Percentiles rank a stretch among this genome's conserved stretches.
phyloP scores from a whole-genome alignment of 1,139 yeast genomes.

The Candida gigantensis region DNA sequence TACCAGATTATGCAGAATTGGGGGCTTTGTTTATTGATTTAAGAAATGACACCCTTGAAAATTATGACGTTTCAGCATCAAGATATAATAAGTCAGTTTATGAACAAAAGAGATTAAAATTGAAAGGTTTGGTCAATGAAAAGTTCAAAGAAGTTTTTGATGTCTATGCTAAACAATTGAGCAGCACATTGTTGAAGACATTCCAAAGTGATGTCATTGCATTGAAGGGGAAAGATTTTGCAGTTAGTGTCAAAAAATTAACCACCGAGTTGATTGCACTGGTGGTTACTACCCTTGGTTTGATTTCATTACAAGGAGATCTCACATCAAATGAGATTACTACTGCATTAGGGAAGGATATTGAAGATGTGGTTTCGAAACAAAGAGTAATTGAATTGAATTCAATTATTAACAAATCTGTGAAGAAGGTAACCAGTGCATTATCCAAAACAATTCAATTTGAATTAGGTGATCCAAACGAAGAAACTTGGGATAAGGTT shows the following conservation, averaged over 20 bases:
- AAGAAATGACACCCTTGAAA: constrained; percentile 45
- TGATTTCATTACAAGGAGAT: constrained; percentile 27
- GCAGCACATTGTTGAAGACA: constrained; percentile 15
- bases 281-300: constrained; percentile 17
- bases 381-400: constrained; percentile 51
- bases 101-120: constrained; percentile 53
- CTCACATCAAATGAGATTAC: constrained; percentile 18
- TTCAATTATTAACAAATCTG: constrained; percentile 32
- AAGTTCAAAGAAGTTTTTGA: constrained; percentile 49
- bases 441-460: constrained; percentile 43
- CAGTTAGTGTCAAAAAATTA: constrained; percentile 18
- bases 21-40: constrained; percentile 44
- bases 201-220: constrained; percentile 22
- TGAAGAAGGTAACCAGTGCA: constrained; percentile 40
- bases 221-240: constrained; percentile 24
- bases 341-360: constrained; percentile 20
- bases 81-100: constrained; percentile 70
- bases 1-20: constrained; percentile 36
- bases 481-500: constrained; percentile 64
- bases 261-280: constrained; percentile 17
- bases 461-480: constrained; percentile 45
- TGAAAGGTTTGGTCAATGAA: constrained; percentile 47
- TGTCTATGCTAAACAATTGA: constrained; percentile 25
- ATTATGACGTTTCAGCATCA: constrained; percentile 70
- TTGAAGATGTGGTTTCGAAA: constrained; percentile 29